Base-by-base conservation (phyloP, 2,329 filamentous ascomycete species). In the Diatrype stigma region DNA sequence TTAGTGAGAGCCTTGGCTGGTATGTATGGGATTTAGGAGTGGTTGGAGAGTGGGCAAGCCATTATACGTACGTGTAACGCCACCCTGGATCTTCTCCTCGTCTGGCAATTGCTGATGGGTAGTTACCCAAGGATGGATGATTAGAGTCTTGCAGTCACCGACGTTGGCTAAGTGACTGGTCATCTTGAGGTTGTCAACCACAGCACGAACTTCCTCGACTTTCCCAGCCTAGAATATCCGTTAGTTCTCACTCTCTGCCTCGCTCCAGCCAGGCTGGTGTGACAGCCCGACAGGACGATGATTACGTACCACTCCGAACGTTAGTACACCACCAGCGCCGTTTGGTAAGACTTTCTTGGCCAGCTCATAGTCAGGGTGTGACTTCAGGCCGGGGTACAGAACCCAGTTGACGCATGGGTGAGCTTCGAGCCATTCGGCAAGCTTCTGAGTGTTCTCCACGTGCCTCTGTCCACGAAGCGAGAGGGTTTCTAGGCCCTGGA, bases 121-220 rank as follows among this genome's bases (percentile, higher is more conserved):
- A 1, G 86, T 89, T 10, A 81, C 82, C 82, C 84, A 87, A 2
- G 86, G 86, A 63, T 89, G 85, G 52, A 87, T 87, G 21, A 85
- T 84, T 48, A 88, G 74, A 11, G 85, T 88, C 72, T 89, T 89
- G 30, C 83, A 82, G 60, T 89, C 86, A 50, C 86, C 86, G 32
- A 89, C 85, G 62, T 89, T 90, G 44, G 86, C 86, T 52, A 90
- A 72, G 63, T 89, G 87, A 17, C 84, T 87, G 56, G 87, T 84
- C 61, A 90, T 70, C 74, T 88, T 87, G 67, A 90, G 84, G 60
- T 79, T 79, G 64, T 90, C 86, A 19, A 89, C 86, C n/a, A 90
- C 80, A 7, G 65, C 62, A 19, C 63, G 58, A 34, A 68, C 63
- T 49, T 68, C 57, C 47, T 68, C 64, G 40, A 68, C 64, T 52